Percentiles rank a stretch among this genome's conserved stretches.
These are phyloP conservation scores for Metarhizium album DNA, from an alignment of 2,329 filamentous ascomycete species.

Conservation along the genomic window DNA sequence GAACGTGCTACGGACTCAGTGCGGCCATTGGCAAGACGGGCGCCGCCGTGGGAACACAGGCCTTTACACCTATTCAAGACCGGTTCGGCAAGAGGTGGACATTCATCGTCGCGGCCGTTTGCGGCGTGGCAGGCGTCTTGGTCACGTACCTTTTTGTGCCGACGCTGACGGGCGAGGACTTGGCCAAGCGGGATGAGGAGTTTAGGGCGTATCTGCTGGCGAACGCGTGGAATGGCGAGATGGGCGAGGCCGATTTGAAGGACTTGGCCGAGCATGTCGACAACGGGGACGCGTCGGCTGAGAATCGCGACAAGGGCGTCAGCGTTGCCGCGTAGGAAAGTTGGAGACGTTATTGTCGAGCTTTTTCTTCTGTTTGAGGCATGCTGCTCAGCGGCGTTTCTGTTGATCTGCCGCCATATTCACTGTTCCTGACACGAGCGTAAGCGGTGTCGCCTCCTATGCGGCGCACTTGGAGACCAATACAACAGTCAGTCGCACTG, in stretches of 20 bases:
- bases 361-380: background rate
- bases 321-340: background rate
- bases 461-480: too few species aligned
- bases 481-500: too few species aligned
- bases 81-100: conserved; percentile 37
- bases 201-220: conserved; percentile 32
- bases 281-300: background rate
- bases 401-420: too few species aligned
- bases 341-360: background rate
- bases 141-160: conserved; percentile 38
- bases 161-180: conserved; percentile 32
- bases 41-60: conserved; percentile 39
- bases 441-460: too few species aligned
- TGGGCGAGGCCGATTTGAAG: conserved; percentile 20
- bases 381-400: background rate
- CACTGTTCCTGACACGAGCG: too few species aligned
- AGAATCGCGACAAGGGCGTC: background rate
- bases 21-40: conserved; percentile 41
- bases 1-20: conserved; percentile 39
- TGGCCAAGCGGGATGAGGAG: conserved; percentile 29
- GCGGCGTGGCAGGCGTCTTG: conserved; percentile 33
- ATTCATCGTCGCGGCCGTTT: conserved; percentile 41
- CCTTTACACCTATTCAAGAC: conserved; percentile 35
- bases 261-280: conserved; percentile 11
- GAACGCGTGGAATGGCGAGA: conserved; percentile 35